These are phyloP conservation scores for Fraxinus cuspidata DNA, from an alignment of 257 asterid species.

Conservation along the genomic window DNA sequence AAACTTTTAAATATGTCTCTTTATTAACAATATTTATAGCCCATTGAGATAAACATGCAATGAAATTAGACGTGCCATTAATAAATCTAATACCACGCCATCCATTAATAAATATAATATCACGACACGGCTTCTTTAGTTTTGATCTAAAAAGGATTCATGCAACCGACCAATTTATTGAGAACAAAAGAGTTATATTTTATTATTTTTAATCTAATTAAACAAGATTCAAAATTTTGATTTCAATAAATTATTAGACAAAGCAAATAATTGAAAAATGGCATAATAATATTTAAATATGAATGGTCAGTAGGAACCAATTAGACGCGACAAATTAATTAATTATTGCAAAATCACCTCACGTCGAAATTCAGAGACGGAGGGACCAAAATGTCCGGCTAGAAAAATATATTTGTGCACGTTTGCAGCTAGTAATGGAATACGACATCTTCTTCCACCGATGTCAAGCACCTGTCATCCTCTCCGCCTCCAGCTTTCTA, in stretches of 20 bases:
- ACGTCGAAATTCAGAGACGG: slow-evolving; percentile 45
- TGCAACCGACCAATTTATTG: background rate
- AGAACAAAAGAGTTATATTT: background rate
- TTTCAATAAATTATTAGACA: background rate
- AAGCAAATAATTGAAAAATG: background rate
- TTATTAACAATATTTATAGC: no score
- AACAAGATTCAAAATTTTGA: background rate
- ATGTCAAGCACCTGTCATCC: slow-evolving; percentile 18
- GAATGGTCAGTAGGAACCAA: background rate
- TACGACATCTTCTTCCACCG: slow-evolving; percentile 27
- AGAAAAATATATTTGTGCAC: slow-evolving; percentile 42
- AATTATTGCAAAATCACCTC: background rate
- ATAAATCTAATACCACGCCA: no score
- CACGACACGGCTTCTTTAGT: background rate
- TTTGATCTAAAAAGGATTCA: background rate
- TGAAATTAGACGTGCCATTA: no score
- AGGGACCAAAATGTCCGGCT: slow-evolving; percentile 35
- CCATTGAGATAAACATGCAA: no score
- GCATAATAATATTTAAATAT: background rate
- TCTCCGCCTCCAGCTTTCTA: slow-evolving; percentile 18
- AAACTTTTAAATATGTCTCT: no score
- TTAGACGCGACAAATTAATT: background rate
- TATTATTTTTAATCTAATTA: no score
- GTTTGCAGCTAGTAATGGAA: slow-evolving; percentile 51
- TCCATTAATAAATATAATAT: no score